Base-by-base conservation (phyloP, 1,284 basidiomycete species). In the Pyrrhoderma noxium region DNA sequence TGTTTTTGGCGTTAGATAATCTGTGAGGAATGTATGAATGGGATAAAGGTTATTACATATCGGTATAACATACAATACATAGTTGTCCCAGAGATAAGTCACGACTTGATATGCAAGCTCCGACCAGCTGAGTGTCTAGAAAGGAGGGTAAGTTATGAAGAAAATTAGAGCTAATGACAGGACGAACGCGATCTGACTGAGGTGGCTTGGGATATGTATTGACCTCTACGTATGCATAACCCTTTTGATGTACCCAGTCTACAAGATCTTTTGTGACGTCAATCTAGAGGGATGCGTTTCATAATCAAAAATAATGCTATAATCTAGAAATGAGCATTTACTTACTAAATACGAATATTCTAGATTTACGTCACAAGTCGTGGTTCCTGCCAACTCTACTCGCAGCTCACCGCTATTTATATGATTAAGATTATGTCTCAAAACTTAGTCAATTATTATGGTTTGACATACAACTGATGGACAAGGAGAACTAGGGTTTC, bases 31-130 rank as follows among this genome's bases (percentile, higher is more conserved):
- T 34, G 18, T 9, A 16, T 36, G 14, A 39, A 16, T 37, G 19
- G 5, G 21, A 42, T 49, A 18, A 53, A 23, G 8, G 23, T 51
- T 35, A 40, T 3, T 8, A 18, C 3, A 14, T 8, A 18, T 23
- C 3, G n/a, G 31, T 19, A 18, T 34, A 54, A 31, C 77, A 67
- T 57, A 93, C 91, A 89, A 79, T 51, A 96, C 75, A 58, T 93
- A 92, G 64, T 97, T 95, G 67, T 98, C 94, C 95, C 95, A 99
- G 2, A 98, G 65, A 62, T 95, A 95, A 5, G 76, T 72, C 54
- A 94, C 65, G 19, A 93, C 68, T 25, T 87, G 79, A 39, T 70
- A 74, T 16, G 74, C 73, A 36, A 71, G 67, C 45, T 78, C 74
- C 4, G 42, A 72, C 70, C 68, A 74, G 25, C 61, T 64, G 45